Conservation (phyloP, 2,329 filamentous ascomycete genomes). For the Colletotrichum tabaci region DNA sequence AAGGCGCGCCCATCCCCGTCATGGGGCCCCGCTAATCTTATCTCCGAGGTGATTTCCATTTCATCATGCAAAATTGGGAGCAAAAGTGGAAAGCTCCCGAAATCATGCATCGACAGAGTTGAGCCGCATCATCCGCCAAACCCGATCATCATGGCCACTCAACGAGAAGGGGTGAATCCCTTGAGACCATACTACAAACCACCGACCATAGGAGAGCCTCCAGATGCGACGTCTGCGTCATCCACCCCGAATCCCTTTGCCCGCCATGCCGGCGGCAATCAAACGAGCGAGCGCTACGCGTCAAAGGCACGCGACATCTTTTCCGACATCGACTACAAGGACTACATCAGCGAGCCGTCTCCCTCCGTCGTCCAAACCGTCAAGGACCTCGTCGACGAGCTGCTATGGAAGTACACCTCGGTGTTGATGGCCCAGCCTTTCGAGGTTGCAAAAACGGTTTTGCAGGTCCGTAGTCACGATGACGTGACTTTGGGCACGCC, state of each 20-base stretch:
- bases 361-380: conserved; percentile 82
- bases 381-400: conserved; percentile 84
- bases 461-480: conserved; percentile 81
- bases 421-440: conserved; percentile 95
- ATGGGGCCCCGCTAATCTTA: conserved; percentile 36
- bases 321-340: conserved; percentile 91
- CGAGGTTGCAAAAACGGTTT: conserved; percentile 93
- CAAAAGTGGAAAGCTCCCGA: conserved; percentile 40
- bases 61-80: conserved; percentile 44
- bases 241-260: conserved; percentile 63
- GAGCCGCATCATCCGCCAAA: conserved; percentile 29
- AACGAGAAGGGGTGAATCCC: conserved; percentile 70
- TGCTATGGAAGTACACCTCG: conserved; percentile 92
- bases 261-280: conserved; percentile 56
- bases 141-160: conserved; percentile 58
- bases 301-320: conserved; percentile 86
- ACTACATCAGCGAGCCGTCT: conserved; percentile 84
- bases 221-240: conserved; percentile 53
- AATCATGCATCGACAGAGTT: conserved; percentile 30
- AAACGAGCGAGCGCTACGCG: conserved; percentile 60
- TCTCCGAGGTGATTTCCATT: conserved; percentile 52
- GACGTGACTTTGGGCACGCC: conserved; percentile 48
- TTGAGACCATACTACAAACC: conserved; percentile 80
- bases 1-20: conserved; percentile 1
- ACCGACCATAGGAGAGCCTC: conserved; percentile 67